Base-by-base conservation (phyloP, 164 flowering plant genomes). In the Kingdonia uniflora region DNA sequence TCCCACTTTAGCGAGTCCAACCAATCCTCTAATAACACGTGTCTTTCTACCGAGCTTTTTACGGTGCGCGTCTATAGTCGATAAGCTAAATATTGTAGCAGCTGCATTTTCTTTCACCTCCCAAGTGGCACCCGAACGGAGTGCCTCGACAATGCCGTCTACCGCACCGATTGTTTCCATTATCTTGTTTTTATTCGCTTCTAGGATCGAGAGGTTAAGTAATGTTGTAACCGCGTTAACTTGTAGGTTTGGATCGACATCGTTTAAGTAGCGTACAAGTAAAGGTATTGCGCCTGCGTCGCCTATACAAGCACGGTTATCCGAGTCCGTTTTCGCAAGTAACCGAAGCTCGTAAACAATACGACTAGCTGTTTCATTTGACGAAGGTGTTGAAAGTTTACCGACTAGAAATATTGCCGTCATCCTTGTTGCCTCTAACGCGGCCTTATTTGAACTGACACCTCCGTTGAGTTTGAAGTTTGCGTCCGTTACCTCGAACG, bases 31-130 rank as follows among this genome's bases (percentile, higher is more conserved):
- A 0, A 80, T 20, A 38, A 81, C 79, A 39, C 87, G 82, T 20
- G 79, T 59, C 70, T 76, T 82, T 67, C 69, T 69, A 46, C 89
- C 87, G 0, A 88, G 57, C 40, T 51, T 56, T 54, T 73, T 75
- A 58, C 82, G 58, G 58, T 73, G 71, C 0, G 71, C 49, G 23
- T 66, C 65, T 2, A 74, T 71, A 2, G 70, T 67, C 0, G 83
- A 59, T 16, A 89, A 42, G 66, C 89, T 85, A 53, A 77, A 84
- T 11, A 89, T 42, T 1, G 92, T 69, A 0, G 95, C 92, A 0
- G 97, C 97, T 1, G 97, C 95, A 49, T 89, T 85, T 14, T 77
- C 95, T 61, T 74, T 85, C 1, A 87, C 89, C 61, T 89, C 97
- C 92, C 91, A 84, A 52, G 89, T 76, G 49, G 75, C 75, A 15